Base-by-base conservation (phyloP, 371 early-diverging fungal genomes). In the Mortierella sp. region DNA sequence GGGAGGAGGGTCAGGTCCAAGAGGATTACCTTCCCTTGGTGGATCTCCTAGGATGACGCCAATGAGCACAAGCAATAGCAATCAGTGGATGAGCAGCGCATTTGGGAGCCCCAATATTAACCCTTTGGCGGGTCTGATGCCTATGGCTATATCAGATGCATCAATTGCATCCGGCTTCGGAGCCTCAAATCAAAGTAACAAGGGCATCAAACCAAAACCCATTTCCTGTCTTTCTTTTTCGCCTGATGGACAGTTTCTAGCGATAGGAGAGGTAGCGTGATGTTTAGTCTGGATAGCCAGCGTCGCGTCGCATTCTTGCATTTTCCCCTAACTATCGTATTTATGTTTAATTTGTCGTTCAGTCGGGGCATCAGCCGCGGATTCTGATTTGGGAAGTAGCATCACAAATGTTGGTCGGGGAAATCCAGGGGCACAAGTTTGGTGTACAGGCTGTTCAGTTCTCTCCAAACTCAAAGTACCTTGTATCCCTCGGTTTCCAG, bases 401-500 rank as follows among this genome's bases (percentile, higher is more conserved):
- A 40, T 86, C 87, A 24, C 78, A 78, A 30, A 77, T 83, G 10
- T 76, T 93, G 0, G 76, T 93, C 4, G 85, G 89, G 43, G 94
- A 94, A 71, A 85, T 94, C 22, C 86, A 86, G 30, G 93, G 94
- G 0, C 96, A 96, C 84, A 93, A 93, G 70, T 95, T 92, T 87
- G 96, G 95, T 26, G 88, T 96, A 0, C 86, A 91, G 40, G 88
- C 92, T 5, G 64, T 94, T 43, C 78, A 86, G 18, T 95, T 96
- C 73, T 93, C 94, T 0, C 94, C 96, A 8, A 92, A 93, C 78
- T 86, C 85, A 74, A 88, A 90, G 65, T 89, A 87, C 72, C 74
- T 96, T 6, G 94, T 95, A 8, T 95, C 96, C 6, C 83, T 94
- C 47, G 96, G 96, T n/a, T 91, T 92, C 78, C 93, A 93, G 88